These are phyloP conservation scores for Angomonas ambiguus DNA, from an alignment of 208 protist genomes.

Conservation along the genomic window DNA sequence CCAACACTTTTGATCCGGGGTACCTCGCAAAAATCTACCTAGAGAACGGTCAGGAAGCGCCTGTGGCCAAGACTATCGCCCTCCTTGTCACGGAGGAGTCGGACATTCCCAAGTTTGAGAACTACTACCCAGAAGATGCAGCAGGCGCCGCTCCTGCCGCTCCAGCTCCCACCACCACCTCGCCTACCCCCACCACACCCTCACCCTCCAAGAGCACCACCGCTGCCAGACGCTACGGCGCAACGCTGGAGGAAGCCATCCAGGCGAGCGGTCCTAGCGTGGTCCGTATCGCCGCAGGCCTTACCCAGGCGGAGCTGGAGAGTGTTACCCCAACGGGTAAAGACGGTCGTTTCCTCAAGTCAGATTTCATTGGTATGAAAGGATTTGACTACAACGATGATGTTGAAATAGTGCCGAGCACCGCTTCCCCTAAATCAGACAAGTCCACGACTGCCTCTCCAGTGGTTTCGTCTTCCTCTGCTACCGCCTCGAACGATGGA, in stretches of 20 bases:
- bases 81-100: constrained; percentile 82
- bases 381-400: constrained; percentile 80
- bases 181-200: constrained; percentile 12
- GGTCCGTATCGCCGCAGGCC: constrained; percentile 65
- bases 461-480: constrained; percentile 4
- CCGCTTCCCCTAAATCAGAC: neutral
- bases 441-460: neutral
- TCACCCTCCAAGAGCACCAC: constrained; percentile 8
- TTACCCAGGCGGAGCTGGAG: constrained; percentile 34
- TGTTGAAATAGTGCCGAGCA: constrained; percentile 8
- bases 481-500: constrained; percentile 2
- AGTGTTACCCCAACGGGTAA: constrained; percentile 58
- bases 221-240: constrained; percentile 45
- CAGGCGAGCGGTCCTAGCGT: constrained; percentile 75
- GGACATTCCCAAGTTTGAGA: constrained; percentile 45
- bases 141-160: constrained; percentile 20
- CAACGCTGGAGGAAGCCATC: constrained; percentile 56
- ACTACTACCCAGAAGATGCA: constrained; percentile 30
- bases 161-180: constrained; percentile 18
- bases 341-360: constrained; percentile 73
- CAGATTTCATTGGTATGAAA: constrained; percentile 65
- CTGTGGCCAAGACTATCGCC: constrained; percentile 79
- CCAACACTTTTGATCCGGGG: constrained; percentile 90
- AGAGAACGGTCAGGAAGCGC: constrained; percentile 63
- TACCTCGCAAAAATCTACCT: constrained; percentile 95